Base-by-base conservation (phyloP, 352 stramenopile genomes). In the Globisporangium cederbergense region DNA sequence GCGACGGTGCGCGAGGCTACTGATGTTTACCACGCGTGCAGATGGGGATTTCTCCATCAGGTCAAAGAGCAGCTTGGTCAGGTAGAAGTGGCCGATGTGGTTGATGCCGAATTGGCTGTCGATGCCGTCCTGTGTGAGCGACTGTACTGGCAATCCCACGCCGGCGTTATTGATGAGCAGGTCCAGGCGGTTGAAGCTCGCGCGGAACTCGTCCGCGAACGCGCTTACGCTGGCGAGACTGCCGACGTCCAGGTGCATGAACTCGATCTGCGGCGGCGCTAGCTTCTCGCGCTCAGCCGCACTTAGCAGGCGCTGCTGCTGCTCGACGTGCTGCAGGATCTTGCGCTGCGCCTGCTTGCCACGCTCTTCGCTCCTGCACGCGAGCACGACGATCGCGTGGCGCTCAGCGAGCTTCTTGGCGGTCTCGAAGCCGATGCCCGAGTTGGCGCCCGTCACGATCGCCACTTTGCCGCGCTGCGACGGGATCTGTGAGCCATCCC, bases 361-460 rank as follows among this genome's bases (percentile, higher is more conserved):
- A 0, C 74, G 67, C 2, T 43, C 57, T 50, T 79, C 71, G 43
- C 76, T 91, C 25, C 89, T 84, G 63, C 86, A 94, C 6, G 85
- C 89, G 8, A 97, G 67, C 51, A 97, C 72, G 43, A 97, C 89
- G 28, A 81, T 64, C 47, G 78, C 86, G 49, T 80, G 75, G 62
- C 73, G 74, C 40, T 79, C 34, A 1, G 77, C 89, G 50, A 97
- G 72, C 22, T 71, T 62, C 55, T 72, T 75, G n/a, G 89, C 79
- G 1, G 81, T 75, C 64, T 90, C 81, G 42, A 83, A 92, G 28
- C 90, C 90, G 64, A 97, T 88, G 9, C 90, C 88, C 18, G 81
- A 86, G 68, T 94, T 96, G 54, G 68, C 74, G 36, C 90, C 90
- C 6, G 90, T 97, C 40, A 97, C 85, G 70, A 96, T 74, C 30